Conservation (phyloP, 2,329 filamentous ascomycete genomes). For the Cytospora chrysosperma region DNA sequence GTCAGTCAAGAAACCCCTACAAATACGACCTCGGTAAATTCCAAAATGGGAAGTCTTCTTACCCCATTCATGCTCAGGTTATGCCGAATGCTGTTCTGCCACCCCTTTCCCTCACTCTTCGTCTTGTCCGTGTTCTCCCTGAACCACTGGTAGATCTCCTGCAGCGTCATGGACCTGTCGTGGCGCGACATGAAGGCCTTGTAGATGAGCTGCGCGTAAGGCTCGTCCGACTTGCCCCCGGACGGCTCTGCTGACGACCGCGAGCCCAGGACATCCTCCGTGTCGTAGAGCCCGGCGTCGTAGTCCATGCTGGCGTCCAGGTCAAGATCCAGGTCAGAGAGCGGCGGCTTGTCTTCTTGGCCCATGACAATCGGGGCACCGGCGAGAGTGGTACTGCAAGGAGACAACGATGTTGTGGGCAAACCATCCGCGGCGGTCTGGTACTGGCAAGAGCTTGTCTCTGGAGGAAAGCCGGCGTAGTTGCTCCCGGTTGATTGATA, state of each 20-base stretch:
- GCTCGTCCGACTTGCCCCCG: constrained; percentile 46
- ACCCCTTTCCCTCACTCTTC: constrained; percentile 65
- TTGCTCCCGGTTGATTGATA: not conserved
- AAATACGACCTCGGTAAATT: constrained; percentile 18
- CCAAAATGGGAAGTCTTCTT: not conserved
- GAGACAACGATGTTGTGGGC: constrained; percentile 1
- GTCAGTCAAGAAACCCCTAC: not conserved
- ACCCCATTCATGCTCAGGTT: constrained; percentile 96
- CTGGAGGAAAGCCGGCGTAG: not conserved
- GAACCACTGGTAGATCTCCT: constrained; percentile 92
- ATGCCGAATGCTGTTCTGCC: constrained; percentile 95
- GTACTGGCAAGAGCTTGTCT: not conserved
- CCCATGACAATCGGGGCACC: not conserved
- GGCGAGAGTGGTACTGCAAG: constrained; percentile 13
- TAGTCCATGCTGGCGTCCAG: constrained; percentile 4
- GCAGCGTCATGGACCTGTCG: constrained; percentile 70
- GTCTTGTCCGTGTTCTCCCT: constrained; percentile 75
- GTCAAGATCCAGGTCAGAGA: constrained; percentile 2
- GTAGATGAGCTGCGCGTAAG: constrained; percentile 82
- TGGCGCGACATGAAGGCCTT: constrained; percentile 68
- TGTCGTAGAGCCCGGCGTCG: not conserved
- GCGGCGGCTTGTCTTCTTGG: constrained; percentile 4
- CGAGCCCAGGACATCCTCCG: not conserved
- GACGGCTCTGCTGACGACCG: constrained; percentile 17
- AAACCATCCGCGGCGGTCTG: not conserved